Base-by-base conservation (phyloP, 306 rosid genomes). In the Prunus fruticosa region DNA sequence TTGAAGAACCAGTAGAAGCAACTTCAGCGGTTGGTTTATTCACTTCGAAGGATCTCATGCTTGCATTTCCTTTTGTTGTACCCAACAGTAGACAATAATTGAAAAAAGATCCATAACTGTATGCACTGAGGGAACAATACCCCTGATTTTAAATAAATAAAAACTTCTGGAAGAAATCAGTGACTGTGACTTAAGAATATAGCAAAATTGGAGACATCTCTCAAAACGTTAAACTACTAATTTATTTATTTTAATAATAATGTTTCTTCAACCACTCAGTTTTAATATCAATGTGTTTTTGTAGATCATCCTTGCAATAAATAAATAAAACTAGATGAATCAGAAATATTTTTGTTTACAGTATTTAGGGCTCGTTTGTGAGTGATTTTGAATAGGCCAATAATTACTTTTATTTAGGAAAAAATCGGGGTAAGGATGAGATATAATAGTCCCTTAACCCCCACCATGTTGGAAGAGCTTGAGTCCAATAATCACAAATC, bases 51-150 rank as follows among this genome's bases (percentile, higher is more conserved):
- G 92, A 79, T 84, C 87, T 86, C 82, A 96, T 62, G 79, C 74
- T 87, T 58, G 88, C 91, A 57, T 84, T 86, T 77, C 99, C 98
- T 78, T 96, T 89, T 38, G 81, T 16, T 68, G 95, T 81, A 84
- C 90, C 99, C 92, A 64, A 76, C 34, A 79, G 62, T 30, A 84
- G 68, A 71, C 30, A 76, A 74, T 64, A 18, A 80, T 62, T 47
- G 12, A 41, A 78, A 63, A n/a, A 46, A 63, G 45, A 69, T 69
- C 62, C 78, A 64, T 63, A 73, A 73, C 49, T 73, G 34, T 51
- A 65, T 12, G 63, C 15, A 81, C 52, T 32, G 4, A 41, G 20
- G 19, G 53, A 72, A 71, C 6, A 22, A 64, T n/a, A 11, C 69
- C 23, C n/a, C 3, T 64, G 9, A 14, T 63, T 28, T 63, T 12